Base-by-base conservation (phyloP, 176 grass and related monocot genomes). In the Oryza punctata region DNA sequence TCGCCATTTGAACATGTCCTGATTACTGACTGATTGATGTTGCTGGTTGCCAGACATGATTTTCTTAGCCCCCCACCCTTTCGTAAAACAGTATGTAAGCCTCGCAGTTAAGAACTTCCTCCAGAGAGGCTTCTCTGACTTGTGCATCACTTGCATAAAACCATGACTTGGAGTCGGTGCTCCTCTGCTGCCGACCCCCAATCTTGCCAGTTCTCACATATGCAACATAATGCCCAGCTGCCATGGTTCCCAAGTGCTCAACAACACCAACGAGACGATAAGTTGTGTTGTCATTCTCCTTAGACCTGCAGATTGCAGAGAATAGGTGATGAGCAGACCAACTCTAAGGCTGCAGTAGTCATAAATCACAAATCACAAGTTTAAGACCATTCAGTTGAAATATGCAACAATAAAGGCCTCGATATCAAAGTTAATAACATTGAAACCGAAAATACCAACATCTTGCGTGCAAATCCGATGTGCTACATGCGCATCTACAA, bases 81-180 rank as follows among this genome's bases (percentile, higher is more conserved):
- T 92, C 93, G 25, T 92, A 94, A 40, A 94, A 94, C 24, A 94
- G 87, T 35, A 94, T 80, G 70, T 94, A 94, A 27, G 87, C 90
- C 73, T 94, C 93, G 0, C 85, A 90, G 29, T 78, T 85, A 7
- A 94, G 90, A 43, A 94, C 93, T 81, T 94, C 93, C 5, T 81
- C 69, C 19, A 94, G 74, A 69, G 87, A 90, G 65, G 78, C 63
- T 75, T 88, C 90, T 76, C 85, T 85, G 44, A 94, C 78, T 12
- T 88, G 82, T 12, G 70, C 75, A 77, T 94, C 93, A 2, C 90
- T 92, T 27, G 87, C 87, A 7, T 94, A 92, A 81, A 90, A 94
- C 93, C 90, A 92, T 5, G 85, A 92, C 15, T 88, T 73, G 10
- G 75, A 81, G 38, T 24, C 30, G 10, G 12, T 38, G 15, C 59